Conservation (phyloP, 2,329 filamentous ascomycete genomes). For the Pseudocercospora cruenta region DNA sequence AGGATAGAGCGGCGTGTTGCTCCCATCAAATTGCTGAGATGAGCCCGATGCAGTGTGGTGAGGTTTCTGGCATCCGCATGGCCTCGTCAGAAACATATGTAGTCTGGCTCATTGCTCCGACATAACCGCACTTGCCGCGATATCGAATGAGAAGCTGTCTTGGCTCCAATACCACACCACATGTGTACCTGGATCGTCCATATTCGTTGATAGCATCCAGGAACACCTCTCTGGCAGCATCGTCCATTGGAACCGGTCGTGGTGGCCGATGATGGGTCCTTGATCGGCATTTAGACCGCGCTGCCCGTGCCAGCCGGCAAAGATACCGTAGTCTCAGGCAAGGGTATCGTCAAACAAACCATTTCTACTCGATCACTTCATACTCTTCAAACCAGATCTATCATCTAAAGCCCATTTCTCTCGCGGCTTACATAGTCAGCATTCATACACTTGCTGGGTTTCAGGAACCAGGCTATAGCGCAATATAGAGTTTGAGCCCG, state of each 20-base stretch:
- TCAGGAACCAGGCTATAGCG: background rate
- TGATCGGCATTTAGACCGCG: background rate
- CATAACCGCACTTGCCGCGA: constrained; percentile 20
- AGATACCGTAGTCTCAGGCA: no score
- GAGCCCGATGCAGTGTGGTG: constrained; percentile 4
- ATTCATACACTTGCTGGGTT: background rate
- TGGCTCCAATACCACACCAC: constrained; percentile 17
- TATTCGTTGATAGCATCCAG: background rate
- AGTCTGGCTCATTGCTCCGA: constrained; percentile 16
- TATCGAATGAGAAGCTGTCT: constrained; percentile 15
- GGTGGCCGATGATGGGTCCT: background rate
- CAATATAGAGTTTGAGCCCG: background rate
- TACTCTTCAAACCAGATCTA: background rate
- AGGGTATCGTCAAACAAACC: no score
- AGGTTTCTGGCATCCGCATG: constrained; percentile 10
- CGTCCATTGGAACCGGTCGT: background rate
- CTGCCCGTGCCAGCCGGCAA: constrained; percentile 2
- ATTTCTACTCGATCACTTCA: no score
- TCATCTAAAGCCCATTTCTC: background rate
- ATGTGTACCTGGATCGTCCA: background rate
- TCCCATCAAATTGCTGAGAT: constrained; percentile 14
- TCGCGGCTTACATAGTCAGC: no score
- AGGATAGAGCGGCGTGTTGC: constrained; percentile 3
- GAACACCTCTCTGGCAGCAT: background rate
- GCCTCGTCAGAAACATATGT: constrained; percentile 16